Conservation (phyloP, 1,284 basidiomycete genomes). For the Polyporus tsugae region DNA sequence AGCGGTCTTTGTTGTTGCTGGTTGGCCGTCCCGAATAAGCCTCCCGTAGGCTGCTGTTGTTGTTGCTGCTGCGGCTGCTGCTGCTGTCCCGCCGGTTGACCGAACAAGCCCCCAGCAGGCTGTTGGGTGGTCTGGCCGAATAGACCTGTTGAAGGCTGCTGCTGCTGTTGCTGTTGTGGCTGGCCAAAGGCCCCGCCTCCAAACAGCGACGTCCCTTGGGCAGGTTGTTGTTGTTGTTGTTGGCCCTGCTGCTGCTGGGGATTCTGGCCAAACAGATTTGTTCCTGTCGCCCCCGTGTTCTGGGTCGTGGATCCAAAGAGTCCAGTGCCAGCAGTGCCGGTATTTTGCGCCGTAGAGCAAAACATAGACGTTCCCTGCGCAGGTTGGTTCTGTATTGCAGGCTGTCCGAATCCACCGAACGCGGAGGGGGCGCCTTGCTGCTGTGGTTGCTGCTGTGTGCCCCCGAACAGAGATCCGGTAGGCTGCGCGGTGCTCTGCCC, state of each 20-base stretch:
- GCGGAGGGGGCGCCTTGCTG: constrained; percentile 34
- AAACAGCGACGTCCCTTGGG: constrained; percentile 44
- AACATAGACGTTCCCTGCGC: constrained; percentile 37
- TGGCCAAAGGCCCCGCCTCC: constrained; percentile 46
- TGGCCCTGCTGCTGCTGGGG: constrained; percentile 45
- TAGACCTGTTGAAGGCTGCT: constrained; percentile 14
- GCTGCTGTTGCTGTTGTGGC: constrained; percentile 39
- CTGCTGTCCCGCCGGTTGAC: constrained; percentile 30
- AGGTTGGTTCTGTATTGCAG: constrained; percentile 29
- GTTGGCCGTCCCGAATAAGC: constrained; percentile 2
- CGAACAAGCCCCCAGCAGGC: constrained; percentile 24
- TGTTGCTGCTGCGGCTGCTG: constrained; percentile 12
- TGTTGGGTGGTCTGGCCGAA: constrained; percentile 20
- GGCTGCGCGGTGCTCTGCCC: constrained; percentile 39
- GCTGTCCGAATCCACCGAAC: constrained; percentile 43
- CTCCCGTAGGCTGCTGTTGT: constrained; percentile 5
- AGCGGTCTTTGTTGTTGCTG: constrained; percentile 26
- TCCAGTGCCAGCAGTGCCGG: constrained; percentile 15
- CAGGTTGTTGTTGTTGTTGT: constrained; percentile 38
- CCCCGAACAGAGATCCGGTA: constrained; percentile 34
- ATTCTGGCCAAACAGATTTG: constrained; percentile 41
- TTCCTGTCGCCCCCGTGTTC: constrained; percentile 18
- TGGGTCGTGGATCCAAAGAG: constrained; percentile 22
- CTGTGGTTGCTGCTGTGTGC: constrained; percentile 36
- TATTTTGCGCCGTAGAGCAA: constrained; percentile 22